These are phyloP conservation scores for Cryptomeria japonica DNA, from an alignment of 75 land plant species.

Conservation along the genomic window DNA sequence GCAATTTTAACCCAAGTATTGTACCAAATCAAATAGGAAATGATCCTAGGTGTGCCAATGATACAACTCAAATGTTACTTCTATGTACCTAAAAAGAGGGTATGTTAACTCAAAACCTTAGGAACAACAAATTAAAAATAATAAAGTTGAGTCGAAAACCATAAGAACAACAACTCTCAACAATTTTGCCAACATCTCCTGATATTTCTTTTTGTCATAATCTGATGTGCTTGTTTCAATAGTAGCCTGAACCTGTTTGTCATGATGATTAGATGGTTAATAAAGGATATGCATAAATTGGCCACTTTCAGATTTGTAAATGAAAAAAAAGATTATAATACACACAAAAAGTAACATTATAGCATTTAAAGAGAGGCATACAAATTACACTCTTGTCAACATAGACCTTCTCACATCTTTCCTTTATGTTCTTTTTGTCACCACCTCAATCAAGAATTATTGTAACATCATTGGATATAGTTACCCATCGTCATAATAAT, in stretches of 20 bases:
- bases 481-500: constrained; percentile 40
- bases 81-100: too few species aligned
- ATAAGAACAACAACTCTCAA: constrained; percentile 89
- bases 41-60: too few species aligned
- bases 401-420: constrained; percentile 87
- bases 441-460: constrained; percentile 89
- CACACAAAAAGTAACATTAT: neutral
- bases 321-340: neutral
- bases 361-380: neutral
- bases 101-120: too few species aligned
- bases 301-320: neutral
- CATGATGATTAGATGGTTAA: neutral
- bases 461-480: constrained; percentile 86
- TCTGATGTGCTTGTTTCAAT: constrained; percentile 63
- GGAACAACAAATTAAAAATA: neutral
- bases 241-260: constrained; percentile 55
- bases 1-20: too few species aligned
- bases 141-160: constrained; percentile 28
- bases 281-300: constrained; percentile 7
- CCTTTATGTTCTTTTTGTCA: constrained; percentile 81
- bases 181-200: constrained; percentile 75
- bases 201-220: constrained; percentile 82
- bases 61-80: too few species aligned
- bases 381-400: neutral
- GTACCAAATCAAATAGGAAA: too few species aligned